Conservation (phyloP, 2,329 filamentous ascomycete species). For the Paraphoma chrysanthemicola region DNA sequence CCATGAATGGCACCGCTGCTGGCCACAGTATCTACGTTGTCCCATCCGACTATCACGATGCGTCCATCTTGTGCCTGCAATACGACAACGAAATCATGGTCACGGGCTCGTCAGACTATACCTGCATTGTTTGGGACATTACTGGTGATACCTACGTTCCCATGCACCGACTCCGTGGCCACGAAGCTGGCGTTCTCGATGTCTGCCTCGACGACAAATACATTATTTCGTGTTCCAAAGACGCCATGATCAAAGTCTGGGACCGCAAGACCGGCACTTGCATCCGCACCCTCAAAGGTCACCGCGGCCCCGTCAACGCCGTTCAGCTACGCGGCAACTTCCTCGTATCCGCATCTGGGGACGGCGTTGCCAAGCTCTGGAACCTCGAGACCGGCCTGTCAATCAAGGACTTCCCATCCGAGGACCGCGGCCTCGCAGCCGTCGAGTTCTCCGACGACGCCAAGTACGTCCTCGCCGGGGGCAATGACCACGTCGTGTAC, state of each 20-base stretch:
- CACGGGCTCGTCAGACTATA: slow-evolving; percentile 91
- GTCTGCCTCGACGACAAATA: slow-evolving; percentile 90
- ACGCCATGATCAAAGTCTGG: slow-evolving; percentile 93
- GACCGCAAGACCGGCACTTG: slow-evolving; percentile 79
- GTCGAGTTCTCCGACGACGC: slow-evolving; percentile 96
- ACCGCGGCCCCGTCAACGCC: slow-evolving; percentile 92
- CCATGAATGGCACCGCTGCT: slow-evolving; percentile 55
- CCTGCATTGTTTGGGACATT: slow-evolving; percentile 90
- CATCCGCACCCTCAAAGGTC: slow-evolving; percentile 80
- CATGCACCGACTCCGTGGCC: slow-evolving; percentile 76
- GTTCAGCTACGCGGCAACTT: slow-evolving; percentile 94
- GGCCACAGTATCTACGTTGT: slow-evolving; percentile 56
- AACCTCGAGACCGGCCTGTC: slow-evolving; percentile 88
- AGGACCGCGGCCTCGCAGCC: slow-evolving; percentile 92
- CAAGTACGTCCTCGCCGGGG: slow-evolving; percentile 90
- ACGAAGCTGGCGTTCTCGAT: slow-evolving; percentile 89
- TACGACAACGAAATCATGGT: slow-evolving; percentile 94
- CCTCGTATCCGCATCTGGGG: slow-evolving; percentile 91
- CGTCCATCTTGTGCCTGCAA: slow-evolving; percentile 92
- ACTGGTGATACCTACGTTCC: slow-evolving; percentile 71
- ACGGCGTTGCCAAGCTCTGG: slow-evolving; percentile 94
- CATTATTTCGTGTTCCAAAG: slow-evolving; percentile 97
- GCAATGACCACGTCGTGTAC: slow-evolving; percentile 94
- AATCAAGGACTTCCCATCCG: slow-evolving; percentile 87
- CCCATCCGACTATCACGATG: slow-evolving; percentile 74